These are phyloP conservation scores for Protomyces inundatus DNA, from an alignment of 1,139 yeast species.

Conservation along the genomic window DNA sequence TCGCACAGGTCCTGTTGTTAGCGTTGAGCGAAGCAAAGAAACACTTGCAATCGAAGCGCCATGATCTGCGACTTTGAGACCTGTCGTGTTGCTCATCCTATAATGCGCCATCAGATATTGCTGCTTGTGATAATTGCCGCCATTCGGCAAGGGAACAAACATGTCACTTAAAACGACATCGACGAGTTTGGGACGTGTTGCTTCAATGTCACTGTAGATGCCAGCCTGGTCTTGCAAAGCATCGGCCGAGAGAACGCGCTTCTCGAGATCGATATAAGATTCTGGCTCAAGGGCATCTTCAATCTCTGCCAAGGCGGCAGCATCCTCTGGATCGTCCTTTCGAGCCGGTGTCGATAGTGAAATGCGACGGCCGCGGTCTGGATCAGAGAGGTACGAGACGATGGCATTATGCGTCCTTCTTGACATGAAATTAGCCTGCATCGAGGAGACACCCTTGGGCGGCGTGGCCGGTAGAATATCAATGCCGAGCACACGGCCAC, in stretches of 20 bases:
- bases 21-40: not conserved
- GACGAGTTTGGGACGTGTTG: conserved; percentile 36
- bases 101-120: conserved; percentile 62
- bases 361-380: conserved; percentile 35
- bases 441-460: conserved; percentile 68
- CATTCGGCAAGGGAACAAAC: conserved; percentile 67
- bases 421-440: conserved; percentile 82
- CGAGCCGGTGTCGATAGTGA: conserved; percentile 9
- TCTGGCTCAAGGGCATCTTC: conserved; percentile 15
- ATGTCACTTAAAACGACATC: conserved; percentile 83
- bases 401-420: conserved; percentile 60
- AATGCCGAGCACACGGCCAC: conserved; percentile 73
- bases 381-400: conserved; percentile 47
- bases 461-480: conserved; percentile 76
- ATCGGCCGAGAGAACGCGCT: conserved; percentile 11
- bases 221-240: conserved; percentile 11
- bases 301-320: conserved; percentile 14
- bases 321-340: conserved; percentile 23
- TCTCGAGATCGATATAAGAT: conserved; percentile 27
- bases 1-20: conserved; percentile 67
- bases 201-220: conserved; percentile 7
- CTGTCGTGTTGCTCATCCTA: conserved; percentile 74
- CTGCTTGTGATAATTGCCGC: conserved; percentile 60
- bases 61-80: conserved; percentile 59
- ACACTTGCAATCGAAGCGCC: conserved; percentile 49